These are phyloP conservation scores for Lithocarpus polystachyus DNA, from an alignment of 306 rosid genomes.

Conservation along the genomic window DNA sequence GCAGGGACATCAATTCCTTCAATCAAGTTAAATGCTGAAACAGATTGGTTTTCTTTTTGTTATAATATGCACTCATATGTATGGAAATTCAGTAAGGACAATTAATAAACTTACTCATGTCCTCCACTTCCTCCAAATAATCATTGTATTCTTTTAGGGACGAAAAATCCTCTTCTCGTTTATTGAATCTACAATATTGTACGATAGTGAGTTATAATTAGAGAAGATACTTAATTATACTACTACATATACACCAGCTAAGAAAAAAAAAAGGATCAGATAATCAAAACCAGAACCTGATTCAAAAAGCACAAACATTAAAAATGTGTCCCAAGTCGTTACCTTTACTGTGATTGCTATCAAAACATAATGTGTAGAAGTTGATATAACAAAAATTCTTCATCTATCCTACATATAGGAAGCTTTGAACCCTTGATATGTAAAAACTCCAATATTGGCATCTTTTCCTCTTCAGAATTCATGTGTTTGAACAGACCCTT, in stretches of 20 bases:
- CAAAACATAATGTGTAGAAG: background rate
- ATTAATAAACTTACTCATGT: slow-evolving; percentile 60
- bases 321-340: background rate
- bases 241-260: background rate
- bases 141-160: slow-evolving; percentile 83
- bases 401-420: background rate
- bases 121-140: slow-evolving; percentile 95
- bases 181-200: slow-evolving; percentile 59
- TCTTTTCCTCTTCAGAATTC: background rate
- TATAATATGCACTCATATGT: slow-evolving; percentile 16
- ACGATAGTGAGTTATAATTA: background rate
- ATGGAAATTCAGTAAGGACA: background rate
- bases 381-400: background rate
- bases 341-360: background rate
- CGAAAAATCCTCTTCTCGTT: slow-evolving; percentile 83
- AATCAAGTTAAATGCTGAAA: slow-evolving; percentile 63
- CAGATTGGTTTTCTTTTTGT: background rate
- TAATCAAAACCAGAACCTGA: background rate
- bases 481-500: background rate
- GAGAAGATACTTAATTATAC: background rate
- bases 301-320: background rate
- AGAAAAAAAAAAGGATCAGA: background rate
- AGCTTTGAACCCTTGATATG: background rate
- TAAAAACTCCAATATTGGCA: background rate
- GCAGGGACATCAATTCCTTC: slow-evolving; percentile 74